Percentiles rank a stretch among this genome's conserved stretches.
Conservation (phyloP, 1,139 yeast genomes). For the Yamadazyma dushanensis region DNA sequence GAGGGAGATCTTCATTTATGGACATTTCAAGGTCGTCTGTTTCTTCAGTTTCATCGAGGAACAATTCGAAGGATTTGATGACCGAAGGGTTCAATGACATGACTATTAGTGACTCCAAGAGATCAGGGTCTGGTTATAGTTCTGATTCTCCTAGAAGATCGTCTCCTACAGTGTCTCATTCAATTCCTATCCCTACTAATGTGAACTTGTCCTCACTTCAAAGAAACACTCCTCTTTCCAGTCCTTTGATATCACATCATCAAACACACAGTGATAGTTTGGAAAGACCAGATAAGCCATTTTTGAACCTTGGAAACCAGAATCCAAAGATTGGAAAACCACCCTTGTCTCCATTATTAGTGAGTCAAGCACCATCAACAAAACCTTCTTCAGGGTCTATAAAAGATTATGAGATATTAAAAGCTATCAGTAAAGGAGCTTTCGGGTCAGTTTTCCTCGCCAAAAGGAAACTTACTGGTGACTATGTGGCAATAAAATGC, state of each 20-base stretch:
- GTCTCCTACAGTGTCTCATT: constrained; percentile 5
- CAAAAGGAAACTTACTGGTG: constrained; percentile 82
- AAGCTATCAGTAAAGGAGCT: constrained; percentile 96
- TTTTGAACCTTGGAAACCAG: constrained; percentile 4
- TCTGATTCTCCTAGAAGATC: constrained; percentile 56
- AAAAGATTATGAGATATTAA: constrained; percentile 83
- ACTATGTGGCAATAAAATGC: constrained; percentile 94
- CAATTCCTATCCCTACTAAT: constrained; percentile 46
- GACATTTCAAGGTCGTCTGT: constrained; percentile 19
- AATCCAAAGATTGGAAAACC: constrained; percentile 35
- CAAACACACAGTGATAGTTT: constrained; percentile 11
- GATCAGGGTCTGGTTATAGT: constrained; percentile 32
- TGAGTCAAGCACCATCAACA: constrained; percentile 56
- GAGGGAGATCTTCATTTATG: constrained; percentile 25
- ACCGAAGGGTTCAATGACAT: constrained; percentile 29
- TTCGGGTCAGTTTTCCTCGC: constrained; percentile 94
- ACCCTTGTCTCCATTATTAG: constrained; percentile 79
- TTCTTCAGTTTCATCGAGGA: constrained; percentile 17
- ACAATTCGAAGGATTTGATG: constrained; percentile 26
- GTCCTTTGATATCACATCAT: constrained; percentile 31
- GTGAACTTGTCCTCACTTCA: constrained; percentile 55
- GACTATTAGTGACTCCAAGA: constrained; percentile 4
- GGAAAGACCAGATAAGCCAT: constrained; percentile 10
- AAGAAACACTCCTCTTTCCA: constrained; percentile 52
- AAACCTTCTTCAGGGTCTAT: constrained; percentile 67